These are phyloP conservation scores for Akebia trifoliata DNA, from an alignment of 164 flowering plant genomes.

Conservation along the genomic window DNA sequence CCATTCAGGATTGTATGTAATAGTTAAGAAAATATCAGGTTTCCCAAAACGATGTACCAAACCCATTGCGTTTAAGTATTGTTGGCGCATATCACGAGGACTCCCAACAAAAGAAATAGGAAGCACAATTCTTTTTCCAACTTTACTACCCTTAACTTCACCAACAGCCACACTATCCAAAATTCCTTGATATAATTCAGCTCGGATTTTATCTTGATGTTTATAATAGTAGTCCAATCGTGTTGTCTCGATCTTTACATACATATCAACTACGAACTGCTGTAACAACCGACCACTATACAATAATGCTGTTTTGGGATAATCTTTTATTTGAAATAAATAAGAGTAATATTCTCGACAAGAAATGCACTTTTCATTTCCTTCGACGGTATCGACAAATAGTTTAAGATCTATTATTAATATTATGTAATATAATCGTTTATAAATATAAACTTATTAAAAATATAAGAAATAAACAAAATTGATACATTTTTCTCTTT, in stretches of 20 bases:
- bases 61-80: conserved; percentile 3
- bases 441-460: no score
- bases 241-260: neutral
- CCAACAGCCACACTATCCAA: neutral
- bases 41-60: conserved; percentile 9
- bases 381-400: no score
- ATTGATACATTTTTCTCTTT: no score
- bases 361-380: neutral
- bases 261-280: neutral
- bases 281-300: neutral
- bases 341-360: neutral
- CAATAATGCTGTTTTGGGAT: no score
- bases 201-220: neutral
- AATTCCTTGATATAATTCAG: neutral
- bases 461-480: no score
- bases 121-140: neutral
- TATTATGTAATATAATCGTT: no score
- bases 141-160: neutral
- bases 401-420: no score
- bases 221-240: neutral
- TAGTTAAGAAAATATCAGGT: conserved; percentile 8
- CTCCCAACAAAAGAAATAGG: neutral
- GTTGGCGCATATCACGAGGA: neutral
- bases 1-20: conserved; percentile 17
- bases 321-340: neutral